Base-by-base conservation (phyloP, 192 early-diverging fungal genomes). In the Diversispora eburnea region DNA sequence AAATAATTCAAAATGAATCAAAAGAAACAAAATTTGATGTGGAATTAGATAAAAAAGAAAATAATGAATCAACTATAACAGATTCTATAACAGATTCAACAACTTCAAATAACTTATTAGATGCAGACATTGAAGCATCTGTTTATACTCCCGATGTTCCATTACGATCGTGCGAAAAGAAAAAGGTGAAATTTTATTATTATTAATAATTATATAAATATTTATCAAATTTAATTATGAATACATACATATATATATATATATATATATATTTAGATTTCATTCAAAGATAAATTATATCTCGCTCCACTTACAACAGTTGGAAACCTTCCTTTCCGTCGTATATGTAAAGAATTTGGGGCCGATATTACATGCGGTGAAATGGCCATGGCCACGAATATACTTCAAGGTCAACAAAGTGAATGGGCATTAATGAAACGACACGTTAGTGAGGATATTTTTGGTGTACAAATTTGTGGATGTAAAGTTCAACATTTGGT, bases 331-430 rank as follows among this genome's bases (percentile, higher is more conserved):
- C 97, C 97, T 42, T 99, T 99, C 85, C 87, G 97, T 10, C 89
- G 96, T 17, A 85, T 97, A 33, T 96, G 94, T 81, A 97, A 97
- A 80, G 87, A 80, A 10, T 96, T 91, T 76, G 97, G 97, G 51
- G 95, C 92, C 6, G 96, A 97, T 77, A 92, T 99, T 49, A 99
- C 97, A 5, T 98, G 96, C 75, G 94, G 93, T 47, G 97, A 98
- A 80, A 98, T 98, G 97, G 92, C 93, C 0, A 78, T 89, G 75
- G 91, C 89, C 3, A 49, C 68, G 41, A 91, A 91, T 67, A 73
- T 92, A 19, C 73, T 94, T 7, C 84, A 88, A 48, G 91, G 91
- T 8, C 85, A 90, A 69, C 81, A 87, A 67, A 75, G 82, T 10
- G 92, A 96, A 77, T 91, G 93, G 91, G 90, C 95, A 41, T 82